Base-by-base conservation (phyloP, 306 rosid species). In the Vigna radiata region DNA sequence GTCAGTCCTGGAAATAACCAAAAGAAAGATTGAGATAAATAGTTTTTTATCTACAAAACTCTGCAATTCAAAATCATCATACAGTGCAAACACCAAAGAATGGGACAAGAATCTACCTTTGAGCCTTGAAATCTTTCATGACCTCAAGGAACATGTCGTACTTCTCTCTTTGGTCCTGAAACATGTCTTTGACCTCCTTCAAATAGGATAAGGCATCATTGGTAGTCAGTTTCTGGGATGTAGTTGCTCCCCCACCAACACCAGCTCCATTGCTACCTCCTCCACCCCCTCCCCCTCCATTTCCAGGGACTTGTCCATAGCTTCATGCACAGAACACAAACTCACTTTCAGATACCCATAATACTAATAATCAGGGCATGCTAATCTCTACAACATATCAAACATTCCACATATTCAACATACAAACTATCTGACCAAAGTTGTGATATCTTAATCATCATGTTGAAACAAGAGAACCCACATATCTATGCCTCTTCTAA, bases 71-170 rank as follows among this genome's bases (percentile, higher is more conserved):
- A 43, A 54, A 68, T 41, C 62, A 73, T 33, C 58, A 12, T 44
- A 73, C 19, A 25, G 33, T 16, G 16, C 52, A 52, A 72, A 74
- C 37, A 16, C 8, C 5, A 23, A 16, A 7, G 46, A 37, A 0
- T 19, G 61, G 63, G 68, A 21, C 47, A 59, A 77, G 77, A 67
- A 13, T 49, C 39, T 74, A 96, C 99, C 96, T 87, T 83, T 96
- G 98, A 53, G 99, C 96, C 87, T 96, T 93, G 89, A 93, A 90
- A 90, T 93, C 97, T 81, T 90, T 93, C 97, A 93, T 89, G 84
- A 93, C 97, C 88, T 93, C 97, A 52, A 90, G 93, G 86, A 93
- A 93, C 88, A 72, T 67, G 77, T 93, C 92, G 70, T 93, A 93
- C 73, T 93, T 93, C 67, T 90, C 94, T 85, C 77, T 87, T 75